Evolutionary conservation across 2,329 filamentous ascomycete species (phyloP).

Genomic region (Cercospora canescens): DNA sequence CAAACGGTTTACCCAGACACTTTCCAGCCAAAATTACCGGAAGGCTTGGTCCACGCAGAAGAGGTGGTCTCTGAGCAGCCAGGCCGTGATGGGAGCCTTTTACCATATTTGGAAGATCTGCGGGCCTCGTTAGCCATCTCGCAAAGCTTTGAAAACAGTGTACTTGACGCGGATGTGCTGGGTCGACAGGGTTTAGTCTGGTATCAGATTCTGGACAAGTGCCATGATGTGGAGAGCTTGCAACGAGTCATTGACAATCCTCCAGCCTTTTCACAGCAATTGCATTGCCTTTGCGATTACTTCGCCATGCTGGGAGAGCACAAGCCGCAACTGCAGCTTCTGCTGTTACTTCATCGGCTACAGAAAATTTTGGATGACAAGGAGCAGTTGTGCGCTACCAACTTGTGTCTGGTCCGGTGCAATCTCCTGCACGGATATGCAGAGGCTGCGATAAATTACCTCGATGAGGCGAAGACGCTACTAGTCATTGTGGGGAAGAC

Average conservation of each 20-base stretch:
- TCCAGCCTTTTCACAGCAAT: constrained; percentile 50
- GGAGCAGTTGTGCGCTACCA: constrained; percentile 29
- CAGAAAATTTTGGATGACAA: neutral
- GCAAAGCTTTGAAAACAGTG: neutral
- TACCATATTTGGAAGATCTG: constrained; percentile 38
- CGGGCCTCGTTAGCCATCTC: constrained; percentile 39
- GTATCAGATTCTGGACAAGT: constrained; percentile 39
- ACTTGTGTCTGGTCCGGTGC: constrained; percentile 49
- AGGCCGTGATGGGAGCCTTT: constrained; percentile 37
- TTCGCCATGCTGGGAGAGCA: constrained; percentile 59
- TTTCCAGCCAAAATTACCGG: constrained; percentile 16
- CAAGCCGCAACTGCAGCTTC: constrained; percentile 29
- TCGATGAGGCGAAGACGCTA: constrained; percentile 60
- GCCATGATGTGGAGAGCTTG: constrained; percentile 41
- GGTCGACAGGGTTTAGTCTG: constrained; percentile 38
- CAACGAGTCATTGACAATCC: constrained; percentile 51
- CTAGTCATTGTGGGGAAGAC: constrained; percentile 43
- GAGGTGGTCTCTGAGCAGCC: constrained; percentile 17
- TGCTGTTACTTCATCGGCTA: constrained; percentile 16
- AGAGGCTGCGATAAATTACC: constrained; percentile 56
- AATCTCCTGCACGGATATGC: constrained; percentile 62
- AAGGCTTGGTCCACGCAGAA: constrained; percentile 13
- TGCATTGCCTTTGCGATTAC: constrained; percentile 57
- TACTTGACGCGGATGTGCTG: constrained; percentile 30
- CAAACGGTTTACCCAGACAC: constrained; percentile 27